Base-by-base conservation (phyloP, 768 basidiomycete species). In the Kwoniella pini region DNA sequence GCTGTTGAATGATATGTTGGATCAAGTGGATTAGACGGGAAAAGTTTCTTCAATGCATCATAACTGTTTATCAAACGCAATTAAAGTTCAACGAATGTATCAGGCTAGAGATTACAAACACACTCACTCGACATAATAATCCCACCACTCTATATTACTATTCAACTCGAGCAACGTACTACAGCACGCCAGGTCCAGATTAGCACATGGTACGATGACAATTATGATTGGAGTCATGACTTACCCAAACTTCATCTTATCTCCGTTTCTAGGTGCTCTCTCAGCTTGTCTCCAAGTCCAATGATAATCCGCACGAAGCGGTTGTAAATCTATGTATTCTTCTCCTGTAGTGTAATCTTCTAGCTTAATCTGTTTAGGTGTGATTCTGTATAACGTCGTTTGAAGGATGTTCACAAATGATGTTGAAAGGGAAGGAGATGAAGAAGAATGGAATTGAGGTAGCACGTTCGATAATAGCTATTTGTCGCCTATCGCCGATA, bases 71-170 rank as follows among this genome's bases (percentile, higher is more conserved):
- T 55, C 12, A 30, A 19, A n/a, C n/a, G n/a, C n/a, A n/a, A n/a
- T n/a, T n/a, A n/a, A n/a, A n/a, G n/a, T n/a, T n/a, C n/a, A n/a
- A n/a, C n/a, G n/a, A n/a, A n/a, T n/a, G n/a, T n/a, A 6, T 42
- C 19, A 42, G 11, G 40, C 30, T 33, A 55, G 15, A 13, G 17
- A 12, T 51, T n/a, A 28, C 2, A 40, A 22, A 45, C 15, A n/a
- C 3, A 68, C 75, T 64, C 61, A 76, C 72, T 80, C 77, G 63
- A 80, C 75, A 62, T 80, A 80, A 54, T 76, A 66, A 44, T 74
- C 73, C 60, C 72, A 75, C 79, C 79, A 80, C 48, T 80, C 79
- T 45, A 77, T 71, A 54, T 78, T 77, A 45, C 76, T 77, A 52
- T 80, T 80, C 52, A 79, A 72, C 54, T 79, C 74, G 6, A 80